phyloP scores from a whole-genome alignment of 768 basidiomycete species.

The Lentinus tigrinus region DNA sequence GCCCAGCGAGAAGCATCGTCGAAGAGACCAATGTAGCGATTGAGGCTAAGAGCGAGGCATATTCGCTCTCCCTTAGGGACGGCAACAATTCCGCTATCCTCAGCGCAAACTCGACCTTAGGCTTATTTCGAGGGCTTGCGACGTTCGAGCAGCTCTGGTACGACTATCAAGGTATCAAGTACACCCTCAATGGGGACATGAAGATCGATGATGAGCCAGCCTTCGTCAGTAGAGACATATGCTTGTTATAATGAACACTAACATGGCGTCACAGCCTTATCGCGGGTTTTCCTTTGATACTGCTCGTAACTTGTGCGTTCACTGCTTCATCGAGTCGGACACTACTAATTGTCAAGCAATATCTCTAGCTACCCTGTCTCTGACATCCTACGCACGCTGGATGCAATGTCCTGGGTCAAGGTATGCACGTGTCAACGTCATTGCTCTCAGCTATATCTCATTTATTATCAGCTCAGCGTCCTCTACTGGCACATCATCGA shows the following conservation, averaged over 20 bases:
- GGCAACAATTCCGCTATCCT: conserved; percentile 38
- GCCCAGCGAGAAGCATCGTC: conserved; percentile 29
- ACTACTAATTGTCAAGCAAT: background rate
- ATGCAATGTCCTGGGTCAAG: conserved; percentile 56
- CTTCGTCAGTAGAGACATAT: conserved; percentile 32
- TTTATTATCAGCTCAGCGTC: conserved; percentile 53
- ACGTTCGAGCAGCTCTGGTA: conserved; percentile 60
- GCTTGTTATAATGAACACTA: too few species aligned
- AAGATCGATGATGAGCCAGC: conserved; percentile 45
- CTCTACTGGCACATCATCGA: conserved; percentile 89
- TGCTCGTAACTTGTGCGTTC: conserved; percentile 63
- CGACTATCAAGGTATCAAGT: conserved; percentile 30
- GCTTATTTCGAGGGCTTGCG: conserved; percentile 51
- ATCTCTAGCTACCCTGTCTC: conserved; percentile 35
- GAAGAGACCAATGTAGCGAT: conserved; percentile 35
- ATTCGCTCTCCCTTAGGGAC: conserved; percentile 38
- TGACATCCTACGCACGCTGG: conserved; percentile 43
- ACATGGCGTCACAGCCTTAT: too few species aligned
- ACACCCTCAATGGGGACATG: conserved; percentile 41
- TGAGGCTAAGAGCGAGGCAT: conserved; percentile 43
- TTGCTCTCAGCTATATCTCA: background rate
- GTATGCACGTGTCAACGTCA: conserved; percentile 10
- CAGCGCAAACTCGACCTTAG: conserved; percentile 45
- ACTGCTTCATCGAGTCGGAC: background rate
- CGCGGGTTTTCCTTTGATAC: conserved; percentile 83